Evolutionary conservation across 139 green algal species (phyloP).

Genomic region (Trebouxia sp.): DNA sequence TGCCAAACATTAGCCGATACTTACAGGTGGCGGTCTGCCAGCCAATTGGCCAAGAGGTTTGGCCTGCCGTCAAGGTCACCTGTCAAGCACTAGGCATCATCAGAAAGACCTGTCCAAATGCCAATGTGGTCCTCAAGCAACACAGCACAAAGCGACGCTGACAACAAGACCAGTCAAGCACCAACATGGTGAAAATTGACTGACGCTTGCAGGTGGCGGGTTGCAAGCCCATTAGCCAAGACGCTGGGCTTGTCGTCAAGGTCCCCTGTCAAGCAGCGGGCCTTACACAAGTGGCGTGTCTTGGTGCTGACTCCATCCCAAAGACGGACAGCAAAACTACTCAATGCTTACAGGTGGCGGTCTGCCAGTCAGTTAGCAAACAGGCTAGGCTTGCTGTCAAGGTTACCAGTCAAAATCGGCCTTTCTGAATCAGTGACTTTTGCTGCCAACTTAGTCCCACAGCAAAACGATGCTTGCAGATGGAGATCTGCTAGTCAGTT

Average conservation of each 20-base stretch:
- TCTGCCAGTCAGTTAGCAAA: conserved; percentile 9
- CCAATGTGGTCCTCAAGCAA: too few species aligned
- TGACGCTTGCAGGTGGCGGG: too few species aligned
- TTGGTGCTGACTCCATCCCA: too few species aligned
- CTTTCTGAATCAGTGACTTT: too few species aligned
- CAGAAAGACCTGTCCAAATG: too few species aligned
- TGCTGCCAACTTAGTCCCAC: too few species aligned
- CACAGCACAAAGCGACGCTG: too few species aligned
- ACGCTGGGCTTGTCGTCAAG: neutral
- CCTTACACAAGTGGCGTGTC: neutral
- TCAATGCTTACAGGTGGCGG: conserved; percentile 4
- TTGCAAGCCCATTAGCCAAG: conserved; percentile 3
- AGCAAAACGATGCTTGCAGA: neutral
- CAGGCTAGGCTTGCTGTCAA: neutral
- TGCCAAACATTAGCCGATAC: neutral
- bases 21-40: conserved; percentile 6
- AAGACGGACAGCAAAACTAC: neutral
- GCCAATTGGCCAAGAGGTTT: too few species aligned
- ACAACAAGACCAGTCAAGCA: too few species aligned
- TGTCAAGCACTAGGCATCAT: too few species aligned
- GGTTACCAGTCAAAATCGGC: neutral
- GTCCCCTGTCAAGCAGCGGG: neutral
- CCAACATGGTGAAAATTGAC: too few species aligned
- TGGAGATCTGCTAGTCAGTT: conserved; percentile 4
- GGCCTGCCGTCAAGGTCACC: too few species aligned